phyloP scores from a whole-genome alignment of 2,329 filamentous ascomycete species.

The Fusarium nelsonii region DNA sequence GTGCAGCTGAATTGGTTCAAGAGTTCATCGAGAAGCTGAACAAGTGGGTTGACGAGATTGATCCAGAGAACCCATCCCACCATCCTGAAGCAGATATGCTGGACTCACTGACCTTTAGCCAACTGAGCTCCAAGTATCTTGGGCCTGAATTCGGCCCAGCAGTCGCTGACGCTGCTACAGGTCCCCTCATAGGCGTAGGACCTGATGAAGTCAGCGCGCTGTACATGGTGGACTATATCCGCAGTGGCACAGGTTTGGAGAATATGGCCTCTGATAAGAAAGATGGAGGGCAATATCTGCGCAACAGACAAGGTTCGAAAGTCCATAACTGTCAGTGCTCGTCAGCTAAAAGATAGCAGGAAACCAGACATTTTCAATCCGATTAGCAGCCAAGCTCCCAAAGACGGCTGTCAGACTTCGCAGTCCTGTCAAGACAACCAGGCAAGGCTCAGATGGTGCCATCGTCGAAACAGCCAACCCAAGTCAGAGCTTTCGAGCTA shows the following conservation, averaged over 20 bases:
- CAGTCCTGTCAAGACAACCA: constrained; percentile 35
- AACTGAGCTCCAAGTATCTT: constrained; percentile 13
- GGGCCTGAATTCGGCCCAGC: constrained; percentile 17
- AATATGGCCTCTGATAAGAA: constrained; percentile 39
- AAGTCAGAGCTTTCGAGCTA: constrained; percentile 27
- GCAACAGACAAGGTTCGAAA: constrained; percentile 39
- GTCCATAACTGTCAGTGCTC: too few species aligned
- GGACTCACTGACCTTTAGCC: constrained; percentile 22
- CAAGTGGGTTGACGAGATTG: constrained; percentile 17
- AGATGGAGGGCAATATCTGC: constrained; percentile 43
- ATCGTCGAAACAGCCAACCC: constrained; percentile 32
- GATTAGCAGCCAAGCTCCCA: constrained; percentile 30
- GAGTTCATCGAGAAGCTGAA: constrained; percentile 16
- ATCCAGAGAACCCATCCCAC: constrained; percentile 15
- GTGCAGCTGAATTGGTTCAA: constrained; percentile 15
- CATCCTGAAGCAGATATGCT: constrained; percentile 23
- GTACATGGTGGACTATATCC: constrained; percentile 40
- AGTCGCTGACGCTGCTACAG: constrained; percentile 14
- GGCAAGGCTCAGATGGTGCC: constrained; percentile 22
- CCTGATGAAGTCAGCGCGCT: constrained; percentile 38
- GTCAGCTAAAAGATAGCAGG: constrained; percentile 14
- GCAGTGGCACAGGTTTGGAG: constrained; percentile 34
- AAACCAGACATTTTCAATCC: constrained; percentile 32
- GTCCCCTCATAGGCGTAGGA: constrained; percentile 36
- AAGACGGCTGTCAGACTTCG: constrained; percentile 27